phyloP scores from a whole-genome alignment of 2,329 filamentous ascomycete species.

The Botrytis fragariae region DNA sequence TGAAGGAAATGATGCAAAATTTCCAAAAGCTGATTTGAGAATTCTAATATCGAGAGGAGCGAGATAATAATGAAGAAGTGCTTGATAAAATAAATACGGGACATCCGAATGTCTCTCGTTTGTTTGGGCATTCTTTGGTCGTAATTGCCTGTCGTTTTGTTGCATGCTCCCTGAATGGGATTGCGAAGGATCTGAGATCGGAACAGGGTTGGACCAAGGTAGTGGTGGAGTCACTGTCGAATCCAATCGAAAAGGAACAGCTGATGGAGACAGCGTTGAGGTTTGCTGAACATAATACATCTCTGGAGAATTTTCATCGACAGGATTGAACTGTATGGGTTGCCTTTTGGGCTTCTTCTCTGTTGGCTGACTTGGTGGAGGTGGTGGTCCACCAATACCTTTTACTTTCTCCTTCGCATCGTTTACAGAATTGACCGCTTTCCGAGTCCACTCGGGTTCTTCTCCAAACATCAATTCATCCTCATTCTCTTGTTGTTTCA shows the following conservation, averaged over 20 bases:
- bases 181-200: slow-evolving; percentile 1
- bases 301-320: slow-evolving; percentile 46
- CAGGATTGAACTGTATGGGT: slow-evolving; percentile 49
- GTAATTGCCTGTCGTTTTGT: slow-evolving; percentile 10
- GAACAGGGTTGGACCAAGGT: not conserved
- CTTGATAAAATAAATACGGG: slow-evolving; percentile 70
- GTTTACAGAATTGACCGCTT: slow-evolving; percentile 72
- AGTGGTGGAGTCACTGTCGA: not conserved
- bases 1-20: slow-evolving; percentile 64
- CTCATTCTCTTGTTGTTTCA: slow-evolving; percentile 76
- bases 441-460: slow-evolving; percentile 88
- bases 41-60: slow-evolving; percentile 72
- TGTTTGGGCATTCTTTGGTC: slow-evolving; percentile 1
- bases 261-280: slow-evolving; percentile 5
- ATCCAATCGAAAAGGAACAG: not conserved
- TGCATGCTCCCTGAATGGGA: not conserved
- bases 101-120: slow-evolving; percentile 32
- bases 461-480: slow-evolving; percentile 91
- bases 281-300: slow-evolving; percentile 52
- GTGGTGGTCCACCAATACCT: slow-evolving; percentile 64
- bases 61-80: slow-evolving; percentile 68
- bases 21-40: slow-evolving; percentile 66
- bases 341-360: slow-evolving; percentile 48
- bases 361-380: slow-evolving; percentile 48
- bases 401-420: slow-evolving; percentile 73